These are phyloP conservation scores for Orbilia quercus DNA, from an alignment of 2,329 filamentous ascomycete genomes.

Conservation along the genomic window DNA sequence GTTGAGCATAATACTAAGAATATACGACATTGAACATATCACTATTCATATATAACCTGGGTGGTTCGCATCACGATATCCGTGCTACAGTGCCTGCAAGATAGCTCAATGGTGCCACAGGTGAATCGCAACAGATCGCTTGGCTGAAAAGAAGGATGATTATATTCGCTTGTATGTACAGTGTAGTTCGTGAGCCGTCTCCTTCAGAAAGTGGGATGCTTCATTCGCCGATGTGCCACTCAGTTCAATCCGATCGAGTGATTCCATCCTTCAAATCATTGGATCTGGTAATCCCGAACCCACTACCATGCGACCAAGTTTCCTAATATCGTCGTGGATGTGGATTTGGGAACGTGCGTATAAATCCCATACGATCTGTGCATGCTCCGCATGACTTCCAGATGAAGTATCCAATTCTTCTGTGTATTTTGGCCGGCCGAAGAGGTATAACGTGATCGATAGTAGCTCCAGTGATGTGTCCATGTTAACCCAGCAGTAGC, in stretches of 20 bases:
- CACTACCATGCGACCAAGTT: too few relatives aligned
- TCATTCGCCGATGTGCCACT: background rate
- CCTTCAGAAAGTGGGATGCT: background rate
- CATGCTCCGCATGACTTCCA: background rate
- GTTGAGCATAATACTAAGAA: background rate
- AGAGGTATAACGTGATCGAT: background rate
- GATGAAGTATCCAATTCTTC: background rate
- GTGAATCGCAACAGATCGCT: too few relatives aligned
- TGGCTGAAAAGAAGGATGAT: slow-evolving; percentile 10
- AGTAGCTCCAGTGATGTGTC: background rate
- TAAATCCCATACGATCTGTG: too few relatives aligned
- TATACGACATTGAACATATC: too few relatives aligned
- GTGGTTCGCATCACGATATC: too few relatives aligned
- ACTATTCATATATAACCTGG: too few relatives aligned
- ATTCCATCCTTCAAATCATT: too few relatives aligned
- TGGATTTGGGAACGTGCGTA: too few relatives aligned
- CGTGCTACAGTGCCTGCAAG: too few relatives aligned
- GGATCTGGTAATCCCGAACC: too few relatives aligned
- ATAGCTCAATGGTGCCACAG: too few relatives aligned
- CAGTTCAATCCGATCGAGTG: background rate
- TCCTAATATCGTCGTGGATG: too few relatives aligned
- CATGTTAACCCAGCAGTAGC: slow-evolving; percentile 41
- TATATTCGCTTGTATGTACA: slow-evolving; percentile 32
- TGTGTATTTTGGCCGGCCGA: background rate
- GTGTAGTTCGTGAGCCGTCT: background rate